phyloP scores from a whole-genome alignment of 306 rosid genomes.

The Castanea sativa region DNA sequence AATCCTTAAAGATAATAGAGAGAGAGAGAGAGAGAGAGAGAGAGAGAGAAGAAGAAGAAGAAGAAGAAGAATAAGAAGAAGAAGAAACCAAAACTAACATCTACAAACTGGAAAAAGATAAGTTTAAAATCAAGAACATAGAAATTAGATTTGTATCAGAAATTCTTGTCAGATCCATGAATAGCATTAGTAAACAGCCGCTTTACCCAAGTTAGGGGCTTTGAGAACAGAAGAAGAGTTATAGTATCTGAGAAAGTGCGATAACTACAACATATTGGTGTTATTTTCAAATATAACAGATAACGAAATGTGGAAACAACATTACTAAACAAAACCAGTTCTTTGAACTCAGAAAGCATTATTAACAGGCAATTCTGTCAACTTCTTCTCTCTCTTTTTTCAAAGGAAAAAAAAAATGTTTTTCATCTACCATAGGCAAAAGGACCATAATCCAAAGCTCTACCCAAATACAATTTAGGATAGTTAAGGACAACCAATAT shows the following conservation, averaged over 20 bases:
- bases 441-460: neutral
- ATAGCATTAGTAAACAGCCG: neutral
- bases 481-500: neutral
- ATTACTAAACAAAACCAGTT: conserved; percentile 9
- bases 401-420: neutral
- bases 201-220: neutral
- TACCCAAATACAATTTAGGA: neutral
- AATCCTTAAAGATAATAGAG: neutral
- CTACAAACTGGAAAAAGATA: neutral
- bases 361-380: neutral
- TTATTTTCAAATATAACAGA: too few relatives aligned
- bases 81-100: neutral
- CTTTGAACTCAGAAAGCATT: neutral
- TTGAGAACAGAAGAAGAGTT: neutral
- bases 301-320: neutral
- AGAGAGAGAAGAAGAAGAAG: neutral
- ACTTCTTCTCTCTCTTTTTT: neutral
- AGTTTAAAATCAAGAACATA: conserved; percentile 6
- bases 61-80: neutral
- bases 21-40: neutral
- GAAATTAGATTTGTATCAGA: neutral
- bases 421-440: conserved; percentile 7
- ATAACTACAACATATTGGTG: neutral
- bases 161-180: neutral
- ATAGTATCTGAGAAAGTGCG: neutral